Conservation (phyloP, 495 filamentous ascomycete species). For the Penicillium chermesinum region DNA sequence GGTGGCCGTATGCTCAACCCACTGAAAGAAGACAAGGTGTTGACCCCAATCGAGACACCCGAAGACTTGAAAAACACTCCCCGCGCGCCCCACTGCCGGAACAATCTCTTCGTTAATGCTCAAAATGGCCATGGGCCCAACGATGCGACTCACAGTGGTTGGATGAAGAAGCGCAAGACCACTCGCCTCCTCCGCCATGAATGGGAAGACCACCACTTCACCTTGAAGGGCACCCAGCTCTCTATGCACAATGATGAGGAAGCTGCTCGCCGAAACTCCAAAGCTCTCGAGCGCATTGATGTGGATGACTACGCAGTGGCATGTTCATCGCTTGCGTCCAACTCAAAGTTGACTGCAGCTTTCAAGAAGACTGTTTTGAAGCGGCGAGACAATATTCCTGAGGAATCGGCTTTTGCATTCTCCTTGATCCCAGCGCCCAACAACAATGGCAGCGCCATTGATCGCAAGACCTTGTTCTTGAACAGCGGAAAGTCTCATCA, state of each 20-base stretch:
- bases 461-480: slow-evolving; percentile 43
- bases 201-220: slow-evolving; percentile 87
- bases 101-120: slow-evolving; percentile 18
- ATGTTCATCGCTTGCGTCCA: slow-evolving; percentile 68
- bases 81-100: slow-evolving; percentile 18
- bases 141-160: slow-evolving; percentile 64
- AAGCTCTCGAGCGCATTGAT: slow-evolving; percentile 77
- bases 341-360: slow-evolving; percentile 75
- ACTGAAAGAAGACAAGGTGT: slow-evolving; percentile 11
- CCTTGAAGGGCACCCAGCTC: slow-evolving; percentile 76
- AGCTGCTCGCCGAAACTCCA: slow-evolving; percentile 36
- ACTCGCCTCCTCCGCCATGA: slow-evolving; percentile 84
- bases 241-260: slow-evolving; percentile 71
- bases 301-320: slow-evolving; percentile 94
- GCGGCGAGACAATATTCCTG: slow-evolving; percentile 42
- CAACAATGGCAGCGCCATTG: slow-evolving; percentile 24
- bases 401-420: slow-evolving; percentile 73
- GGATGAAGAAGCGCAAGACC: slow-evolving; percentile 93
- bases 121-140: background rate
- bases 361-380: slow-evolving; percentile 83
- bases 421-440: slow-evolving; percentile 76
- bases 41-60: slow-evolving; percentile 28
- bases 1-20: slow-evolving; percentile 2
- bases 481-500: slow-evolving; percentile 74
- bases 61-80: slow-evolving; percentile 28